Evolutionary conservation across 148 eudicot genomes (phyloP).

Genomic region (Chenopodium album): DNA sequence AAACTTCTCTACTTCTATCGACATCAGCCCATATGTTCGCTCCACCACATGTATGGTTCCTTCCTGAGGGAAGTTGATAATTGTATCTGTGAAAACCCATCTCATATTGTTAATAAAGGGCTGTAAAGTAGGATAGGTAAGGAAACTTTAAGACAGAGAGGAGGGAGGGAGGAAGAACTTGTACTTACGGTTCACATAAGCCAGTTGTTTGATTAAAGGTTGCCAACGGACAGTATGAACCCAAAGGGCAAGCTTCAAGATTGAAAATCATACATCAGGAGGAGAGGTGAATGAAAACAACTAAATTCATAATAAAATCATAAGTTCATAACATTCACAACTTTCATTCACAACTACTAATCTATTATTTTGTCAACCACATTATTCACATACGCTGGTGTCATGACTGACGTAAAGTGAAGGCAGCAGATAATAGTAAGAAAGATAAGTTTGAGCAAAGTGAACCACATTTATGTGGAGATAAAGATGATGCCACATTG

Average conservation of each 20-base stretch:
- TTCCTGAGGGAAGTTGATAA: conserved; percentile 66
- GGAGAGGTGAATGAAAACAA: background rate
- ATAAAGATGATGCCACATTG: background rate
- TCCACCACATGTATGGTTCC: conserved; percentile 86
- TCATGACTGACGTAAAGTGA: background rate
- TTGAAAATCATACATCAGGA: conserved; percentile 12
- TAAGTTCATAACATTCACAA: background rate
- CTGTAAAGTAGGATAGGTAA: background rate
- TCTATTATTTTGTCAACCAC: background rate
- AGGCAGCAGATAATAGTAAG: background rate
- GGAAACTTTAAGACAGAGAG: background rate
- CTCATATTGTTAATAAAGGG: conserved; percentile 6
- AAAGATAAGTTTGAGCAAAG: background rate
- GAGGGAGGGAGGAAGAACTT: background rate
- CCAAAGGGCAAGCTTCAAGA: conserved; percentile 87
- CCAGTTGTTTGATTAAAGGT: conserved; percentile 51
- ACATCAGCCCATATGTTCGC: conserved; percentile 90
- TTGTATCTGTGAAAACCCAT: conserved; percentile 52
- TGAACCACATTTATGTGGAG: background rate
- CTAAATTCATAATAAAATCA: background rate
- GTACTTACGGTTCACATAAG: conserved; percentile 85
- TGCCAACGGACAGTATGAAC: conserved; percentile 81
- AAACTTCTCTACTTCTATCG: conserved; percentile 43
- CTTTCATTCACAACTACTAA: background rate
- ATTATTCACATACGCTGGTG: background rate